Percentiles rank a stretch among this genome's conserved stretches.
Conservation (phyloP, 2,329 filamentous ascomycete genomes). For the Davidsoniella australis region DNA sequence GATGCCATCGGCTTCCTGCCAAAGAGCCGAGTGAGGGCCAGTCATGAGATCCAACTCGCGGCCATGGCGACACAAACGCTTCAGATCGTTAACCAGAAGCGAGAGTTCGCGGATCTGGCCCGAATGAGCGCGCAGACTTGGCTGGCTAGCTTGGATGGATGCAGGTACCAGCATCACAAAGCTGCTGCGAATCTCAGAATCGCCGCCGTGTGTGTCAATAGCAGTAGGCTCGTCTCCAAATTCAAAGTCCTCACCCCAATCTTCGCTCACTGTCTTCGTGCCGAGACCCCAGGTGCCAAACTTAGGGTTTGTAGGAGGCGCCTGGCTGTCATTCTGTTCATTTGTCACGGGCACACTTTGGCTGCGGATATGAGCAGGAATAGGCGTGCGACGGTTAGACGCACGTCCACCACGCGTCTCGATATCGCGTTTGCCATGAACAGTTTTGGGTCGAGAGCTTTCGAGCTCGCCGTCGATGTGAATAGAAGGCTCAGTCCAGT, state of each 20-base stretch:
- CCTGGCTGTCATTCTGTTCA: constrained; percentile 34
- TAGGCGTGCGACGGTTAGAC: constrained; percentile 49
- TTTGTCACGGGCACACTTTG: constrained; percentile 63
- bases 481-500: constrained; percentile 54
- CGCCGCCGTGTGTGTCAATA: constrained; percentile 21
- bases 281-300: constrained; percentile 71
- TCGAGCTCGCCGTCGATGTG: constrained; percentile 44
- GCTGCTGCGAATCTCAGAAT: constrained; percentile 16
- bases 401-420: constrained; percentile 54
- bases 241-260: constrained; percentile 83
- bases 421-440: constrained; percentile 57
- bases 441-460: constrained; percentile 51
- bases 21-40: constrained; percentile 43
- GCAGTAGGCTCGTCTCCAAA: constrained; percentile 36
- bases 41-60: constrained; percentile 47
- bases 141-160: constrained; percentile 65
- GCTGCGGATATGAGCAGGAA: constrained; percentile 55
- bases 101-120: constrained; percentile 71
- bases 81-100: constrained; percentile 65
- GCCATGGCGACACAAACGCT: constrained; percentile 56
- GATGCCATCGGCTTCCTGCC: constrained; percentile 73
- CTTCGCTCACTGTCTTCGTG: constrained; percentile 65
- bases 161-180: constrained; percentile 54
- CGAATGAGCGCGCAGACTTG: constrained; percentile 67
- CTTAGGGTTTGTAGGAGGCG: constrained; percentile 29